These are phyloP conservation scores for Leucosporidium scottii DNA, from an alignment of 768 basidiomycete species.

Conservation along the genomic window DNA sequence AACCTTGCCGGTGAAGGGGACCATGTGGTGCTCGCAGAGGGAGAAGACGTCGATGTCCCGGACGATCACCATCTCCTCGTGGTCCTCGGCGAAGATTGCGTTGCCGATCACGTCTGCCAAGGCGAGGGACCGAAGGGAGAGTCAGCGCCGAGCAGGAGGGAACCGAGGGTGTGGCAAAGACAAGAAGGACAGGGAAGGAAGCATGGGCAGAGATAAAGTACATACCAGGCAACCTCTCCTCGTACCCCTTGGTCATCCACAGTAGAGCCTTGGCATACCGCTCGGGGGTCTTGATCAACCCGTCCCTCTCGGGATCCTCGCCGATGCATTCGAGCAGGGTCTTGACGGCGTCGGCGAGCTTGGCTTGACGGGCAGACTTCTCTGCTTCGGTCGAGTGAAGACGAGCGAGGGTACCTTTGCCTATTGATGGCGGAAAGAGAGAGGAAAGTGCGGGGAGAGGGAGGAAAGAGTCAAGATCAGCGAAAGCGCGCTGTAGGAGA, in stretches of 20 bases:
- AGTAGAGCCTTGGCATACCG: constrained; percentile 93
- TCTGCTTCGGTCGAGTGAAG: constrained; percentile 26
- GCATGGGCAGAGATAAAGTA: neutral
- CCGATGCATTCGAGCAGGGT: constrained; percentile 94
- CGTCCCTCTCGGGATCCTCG: constrained; percentile 94
- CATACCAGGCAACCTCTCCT: constrained; percentile 81
- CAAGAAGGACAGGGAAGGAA: neutral
- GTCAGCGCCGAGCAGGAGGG: no score
- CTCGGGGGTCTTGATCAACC: constrained; percentile 82
- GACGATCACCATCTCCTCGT: constrained; percentile 99
- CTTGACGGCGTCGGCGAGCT: constrained; percentile 74
- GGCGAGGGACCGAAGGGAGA: no score
- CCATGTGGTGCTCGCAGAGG: constrained; percentile 95
- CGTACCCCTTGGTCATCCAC: constrained; percentile 99
- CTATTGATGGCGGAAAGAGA: constrained; percentile 1
- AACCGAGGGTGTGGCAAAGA: no score
- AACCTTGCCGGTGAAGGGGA: constrained; percentile 96
- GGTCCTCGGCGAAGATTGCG: constrained; percentile 96
- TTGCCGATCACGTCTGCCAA: constrained; percentile 88
- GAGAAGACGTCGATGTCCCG: constrained; percentile 95
- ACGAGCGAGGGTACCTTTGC: constrained; percentile 33
- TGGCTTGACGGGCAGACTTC: constrained; percentile 43
- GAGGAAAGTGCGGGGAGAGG: neutral
- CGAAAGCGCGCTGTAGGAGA: neutral
- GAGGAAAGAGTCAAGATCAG: neutral